phyloP scores from a whole-genome alignment of 495 filamentous ascomycete species.

The Xylaria flabelliformis region DNA sequence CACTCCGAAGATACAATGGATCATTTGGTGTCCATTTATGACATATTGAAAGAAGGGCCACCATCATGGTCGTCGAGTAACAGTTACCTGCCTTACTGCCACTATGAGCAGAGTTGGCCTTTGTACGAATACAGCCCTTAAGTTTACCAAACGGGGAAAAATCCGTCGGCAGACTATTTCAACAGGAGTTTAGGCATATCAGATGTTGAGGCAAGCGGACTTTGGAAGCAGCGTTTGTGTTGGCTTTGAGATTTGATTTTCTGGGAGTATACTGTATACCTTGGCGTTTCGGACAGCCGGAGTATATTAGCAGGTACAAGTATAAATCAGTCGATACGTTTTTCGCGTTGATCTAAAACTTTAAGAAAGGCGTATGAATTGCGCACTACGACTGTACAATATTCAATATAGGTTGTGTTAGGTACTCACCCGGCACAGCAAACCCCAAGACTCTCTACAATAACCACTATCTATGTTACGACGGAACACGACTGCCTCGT shows the following conservation, averaged over 20 bases:
- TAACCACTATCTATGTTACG: neutral
- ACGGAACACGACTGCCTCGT: neutral
- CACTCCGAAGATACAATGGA: constrained; percentile 35
- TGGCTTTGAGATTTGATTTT: neutral
- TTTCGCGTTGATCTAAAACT: neutral
- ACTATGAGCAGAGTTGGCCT: neutral
- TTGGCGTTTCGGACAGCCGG: neutral
- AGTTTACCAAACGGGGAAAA: neutral
- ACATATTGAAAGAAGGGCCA: constrained; percentile 36
- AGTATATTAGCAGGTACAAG: neutral
- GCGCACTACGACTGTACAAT: neutral
- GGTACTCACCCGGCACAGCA: neutral
- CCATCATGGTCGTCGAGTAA: constrained; percentile 11
- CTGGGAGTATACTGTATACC: neutral
- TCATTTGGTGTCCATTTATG: constrained; percentile 35
- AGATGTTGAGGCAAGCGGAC: neutral
- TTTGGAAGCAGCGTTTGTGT: neutral
- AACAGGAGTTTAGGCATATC: constrained; percentile 13
- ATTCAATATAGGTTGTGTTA: neutral
- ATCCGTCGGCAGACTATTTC: neutral
- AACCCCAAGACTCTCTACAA: neutral
- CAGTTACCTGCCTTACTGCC: neutral
- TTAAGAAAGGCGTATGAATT: neutral
- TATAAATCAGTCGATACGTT: neutral
- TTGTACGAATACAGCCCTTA: constrained; percentile 12